phyloP scores from a whole-genome alignment of 306 rosid species.

The Cucurbita moschata region DNA sequence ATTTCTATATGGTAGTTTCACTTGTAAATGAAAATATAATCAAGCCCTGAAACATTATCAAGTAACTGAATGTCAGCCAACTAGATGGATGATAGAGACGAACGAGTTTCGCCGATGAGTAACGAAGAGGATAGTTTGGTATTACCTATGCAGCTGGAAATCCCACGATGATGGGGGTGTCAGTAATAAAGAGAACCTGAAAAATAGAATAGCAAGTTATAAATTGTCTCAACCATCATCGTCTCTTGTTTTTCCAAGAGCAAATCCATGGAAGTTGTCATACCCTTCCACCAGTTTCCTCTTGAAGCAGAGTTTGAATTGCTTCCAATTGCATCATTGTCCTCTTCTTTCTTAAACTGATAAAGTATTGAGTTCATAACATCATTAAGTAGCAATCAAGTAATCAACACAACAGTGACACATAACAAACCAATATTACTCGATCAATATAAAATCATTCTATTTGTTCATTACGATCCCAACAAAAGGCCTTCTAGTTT shows the following conservation, averaged over 20 bases:
- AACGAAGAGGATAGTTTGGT: neutral
- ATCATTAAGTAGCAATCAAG: neutral
- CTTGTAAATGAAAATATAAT: neutral
- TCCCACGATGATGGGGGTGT: neutral
- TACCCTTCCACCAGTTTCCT: constrained; percentile 99
- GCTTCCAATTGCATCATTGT: constrained; percentile 35
- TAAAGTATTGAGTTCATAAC: neutral
- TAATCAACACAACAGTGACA: neutral
- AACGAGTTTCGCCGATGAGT: neutral
- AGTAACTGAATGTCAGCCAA: neutral
- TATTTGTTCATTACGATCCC: neutral
- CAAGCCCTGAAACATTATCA: neutral
- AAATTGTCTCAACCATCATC: neutral
- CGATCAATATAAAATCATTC: neutral
- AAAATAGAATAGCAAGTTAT: neutral
- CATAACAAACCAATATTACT: neutral
- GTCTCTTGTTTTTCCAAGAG: neutral
- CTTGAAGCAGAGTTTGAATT: constrained; percentile 47
- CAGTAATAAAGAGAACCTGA: constrained; percentile 88
- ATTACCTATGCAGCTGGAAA: constrained; percentile 1
- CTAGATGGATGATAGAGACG: neutral
- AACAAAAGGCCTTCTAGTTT: neutral
- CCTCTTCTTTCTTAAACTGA: constrained; percentile 52
- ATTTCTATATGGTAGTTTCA: neutral
- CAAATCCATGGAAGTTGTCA: neutral